Evolutionary conservation across 108 stramenopile species (phyloP).

Genomic region (Fistulifera solaris): DNA sequence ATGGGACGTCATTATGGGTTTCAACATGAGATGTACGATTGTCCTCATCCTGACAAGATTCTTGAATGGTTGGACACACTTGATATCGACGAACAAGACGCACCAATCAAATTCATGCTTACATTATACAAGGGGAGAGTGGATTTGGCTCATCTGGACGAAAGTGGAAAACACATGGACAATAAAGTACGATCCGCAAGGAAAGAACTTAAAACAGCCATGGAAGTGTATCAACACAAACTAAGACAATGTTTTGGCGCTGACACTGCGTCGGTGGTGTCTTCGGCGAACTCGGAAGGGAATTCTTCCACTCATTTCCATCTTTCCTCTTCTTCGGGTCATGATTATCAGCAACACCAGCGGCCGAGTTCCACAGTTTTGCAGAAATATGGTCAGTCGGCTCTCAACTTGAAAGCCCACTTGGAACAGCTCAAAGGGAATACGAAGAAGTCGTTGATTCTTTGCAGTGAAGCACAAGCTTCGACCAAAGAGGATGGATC

Average conservation of each 20-base stretch:
- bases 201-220: slow-evolving; percentile 77
- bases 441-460: slow-evolving; percentile 66
- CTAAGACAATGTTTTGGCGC: slow-evolving; percentile 19
- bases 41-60: slow-evolving; percentile 3
- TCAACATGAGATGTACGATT: not conserved
- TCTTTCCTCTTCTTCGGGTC: not conserved
- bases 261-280: slow-evolving; percentile 11
- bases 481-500: slow-evolving; percentile 17
- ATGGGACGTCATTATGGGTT: slow-evolving; percentile 1
- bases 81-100: slow-evolving; percentile 9
- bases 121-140: slow-evolving; percentile 24
- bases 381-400: slow-evolving; percentile 47
- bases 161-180: slow-evolving; percentile 17
- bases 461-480: slow-evolving; percentile 56
- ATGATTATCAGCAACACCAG: slow-evolving; percentile 18
- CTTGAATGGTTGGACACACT: slow-evolving; percentile 14
- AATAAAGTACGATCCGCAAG: slow-evolving; percentile 32
- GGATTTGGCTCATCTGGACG: slow-evolving; percentile 16
- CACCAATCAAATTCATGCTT: slow-evolving; percentile 34
- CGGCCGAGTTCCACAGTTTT: slow-evolving; percentile 12
- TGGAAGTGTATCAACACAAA: slow-evolving; percentile 79
- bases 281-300: slow-evolving; percentile 8
- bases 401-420: slow-evolving; percentile 69
- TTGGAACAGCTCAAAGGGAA: slow-evolving; percentile 74
- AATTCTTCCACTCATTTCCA: not conserved